These are phyloP conservation scores for Hortaea werneckii DNA, from an alignment of 2,329 filamentous ascomycete genomes.

Conservation along the genomic window DNA sequence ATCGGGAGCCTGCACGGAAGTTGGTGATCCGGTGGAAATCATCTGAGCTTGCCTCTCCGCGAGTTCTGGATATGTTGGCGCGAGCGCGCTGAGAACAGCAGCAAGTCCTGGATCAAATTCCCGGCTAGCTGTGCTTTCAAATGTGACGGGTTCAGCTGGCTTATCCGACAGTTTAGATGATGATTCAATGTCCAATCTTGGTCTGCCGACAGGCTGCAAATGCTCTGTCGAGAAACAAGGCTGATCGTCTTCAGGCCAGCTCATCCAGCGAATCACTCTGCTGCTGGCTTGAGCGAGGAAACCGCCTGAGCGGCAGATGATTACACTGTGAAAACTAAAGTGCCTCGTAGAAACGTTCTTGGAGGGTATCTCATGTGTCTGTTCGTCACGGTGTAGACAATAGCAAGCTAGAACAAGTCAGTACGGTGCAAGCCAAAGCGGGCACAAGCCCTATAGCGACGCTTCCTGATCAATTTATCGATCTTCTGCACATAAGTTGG, in stretches of 20 bases:
- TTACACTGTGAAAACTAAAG: too few relatives aligned
- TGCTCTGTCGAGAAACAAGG: background rate
- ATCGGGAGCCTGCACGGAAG: background rate
- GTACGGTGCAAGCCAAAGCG: too few relatives aligned
- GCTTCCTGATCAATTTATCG: too few relatives aligned
- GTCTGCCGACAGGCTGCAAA: background rate
- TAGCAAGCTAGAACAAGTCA: too few relatives aligned
- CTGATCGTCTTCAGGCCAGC: background rate
- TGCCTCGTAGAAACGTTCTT: too few relatives aligned
- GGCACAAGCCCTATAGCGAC: too few relatives aligned
- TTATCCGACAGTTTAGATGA: background rate
- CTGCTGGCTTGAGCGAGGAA: too few relatives aligned
- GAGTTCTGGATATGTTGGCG: background rate
- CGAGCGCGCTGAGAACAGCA: background rate
- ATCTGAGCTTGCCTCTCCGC: background rate
- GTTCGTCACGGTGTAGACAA: too few relatives aligned
- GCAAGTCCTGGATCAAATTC: background rate
- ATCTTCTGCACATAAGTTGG: too few relatives aligned
- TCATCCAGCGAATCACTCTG: background rate
- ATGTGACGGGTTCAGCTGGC: background rate
- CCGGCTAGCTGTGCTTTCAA: background rate
- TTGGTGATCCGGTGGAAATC: background rate
- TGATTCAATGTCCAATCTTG: background rate
- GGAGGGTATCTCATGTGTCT: too few relatives aligned
- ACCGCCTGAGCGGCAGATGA: too few relatives aligned